A percentile compares a stretch with the other conserved stretches of the same genome.
Conservation (phyloP, 2,329 filamentous ascomycete genomes). For the Aspergillus tamarii region DNA sequence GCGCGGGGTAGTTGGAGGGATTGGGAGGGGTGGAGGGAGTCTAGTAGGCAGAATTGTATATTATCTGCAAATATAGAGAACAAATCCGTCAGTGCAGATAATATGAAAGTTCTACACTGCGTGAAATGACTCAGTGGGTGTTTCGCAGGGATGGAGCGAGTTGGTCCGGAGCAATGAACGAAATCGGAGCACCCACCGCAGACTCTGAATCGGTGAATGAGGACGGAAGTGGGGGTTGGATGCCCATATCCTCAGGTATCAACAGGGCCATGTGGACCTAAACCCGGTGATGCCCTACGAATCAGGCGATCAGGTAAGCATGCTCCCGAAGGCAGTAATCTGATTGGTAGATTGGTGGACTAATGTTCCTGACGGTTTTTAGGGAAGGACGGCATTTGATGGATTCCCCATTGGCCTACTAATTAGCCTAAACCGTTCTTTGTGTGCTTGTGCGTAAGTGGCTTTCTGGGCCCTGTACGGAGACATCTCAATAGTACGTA, state of each 20-base stretch:
- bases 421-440: conserved; percentile 1
- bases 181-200: conserved; percentile 8
- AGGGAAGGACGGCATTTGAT: background rate
- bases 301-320: background rate
- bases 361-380: conserved; percentile 6
- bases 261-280: background rate
- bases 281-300: background rate
- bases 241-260: background rate
- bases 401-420: background rate
- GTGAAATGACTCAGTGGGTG: background rate
- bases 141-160: background rate
- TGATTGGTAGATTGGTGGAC: background rate
- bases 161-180: background rate
- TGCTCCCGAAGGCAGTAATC: background rate
- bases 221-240: background rate
- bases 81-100: background rate
- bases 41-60: background rate
- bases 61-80: background rate
- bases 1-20: conserved; percentile 26
- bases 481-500: background rate
- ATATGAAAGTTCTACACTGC: background rate
- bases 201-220: conserved; percentile 8
- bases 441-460: background rate
- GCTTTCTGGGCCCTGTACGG: background rate
- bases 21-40: background rate